Evolutionary conservation across 345 rosid species (phyloP), one percentile per base, ranked within the genome.

Genomic region (Salix exigua): DNA sequence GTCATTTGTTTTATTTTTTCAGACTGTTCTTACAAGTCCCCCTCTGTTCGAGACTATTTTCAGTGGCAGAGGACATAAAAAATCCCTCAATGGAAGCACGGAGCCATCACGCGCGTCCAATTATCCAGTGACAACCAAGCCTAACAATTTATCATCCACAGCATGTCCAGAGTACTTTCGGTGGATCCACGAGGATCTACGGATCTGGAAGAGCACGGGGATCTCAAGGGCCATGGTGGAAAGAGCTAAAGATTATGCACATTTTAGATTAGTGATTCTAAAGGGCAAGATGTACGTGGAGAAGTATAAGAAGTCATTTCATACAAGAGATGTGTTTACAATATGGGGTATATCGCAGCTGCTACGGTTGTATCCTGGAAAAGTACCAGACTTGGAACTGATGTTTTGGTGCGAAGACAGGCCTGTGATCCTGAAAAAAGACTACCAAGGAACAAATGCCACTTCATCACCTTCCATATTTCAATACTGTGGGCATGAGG

Each of bases 361-460:
- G 81, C 40, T 91, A 16, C 74, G 97, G 70, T 75, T 82, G 90
- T 94, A 92, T 74, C 97, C 97, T 12, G 97, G 97, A 2, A 82
- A 79, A 55, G 74, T 94, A 12, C 98, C 97, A 1, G 97, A 94
- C 77, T 77, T 94, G 48, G 98, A 94, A 73, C 83, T 94, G 16
- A 89, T 91, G 97, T 94, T 94, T 66, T 91, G 87, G 66, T 94
- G 97, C 38, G 97, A 86, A 46, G 98, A 92, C 83, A 86, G 93
- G 87, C 97, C 98, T 11, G 85, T 87, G 16, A 51, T 87, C 51
- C 72, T 19, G 5, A 69, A 87, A 2, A 67, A 51, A 2, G 72
- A 81, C 2, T 81, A 69, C 8, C 11, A 71, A 50, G 90, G 89
- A n/a, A 85, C 86, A 50, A 85, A 83, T 38, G 77, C 88, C 3